phyloP scores from a whole-genome alignment of 2,329 filamentous ascomycete genomes.

The Penicillium oxalicum region DNA sequence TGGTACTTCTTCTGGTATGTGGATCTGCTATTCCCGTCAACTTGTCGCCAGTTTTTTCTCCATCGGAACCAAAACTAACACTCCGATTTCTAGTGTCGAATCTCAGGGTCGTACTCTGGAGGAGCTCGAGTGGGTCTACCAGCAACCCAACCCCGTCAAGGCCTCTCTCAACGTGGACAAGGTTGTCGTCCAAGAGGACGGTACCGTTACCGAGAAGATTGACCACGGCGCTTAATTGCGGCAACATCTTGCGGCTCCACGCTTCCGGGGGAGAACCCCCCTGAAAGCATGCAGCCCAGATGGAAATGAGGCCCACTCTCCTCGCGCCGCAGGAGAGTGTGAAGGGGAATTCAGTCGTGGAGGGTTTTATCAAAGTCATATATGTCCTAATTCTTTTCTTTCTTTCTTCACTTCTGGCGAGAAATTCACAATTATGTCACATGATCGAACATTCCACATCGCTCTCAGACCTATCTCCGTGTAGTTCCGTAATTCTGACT shows the following conservation, averaged over 20 bases:
- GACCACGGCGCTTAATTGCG: conserved; percentile 17
- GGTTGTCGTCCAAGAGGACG: conserved; percentile 43
- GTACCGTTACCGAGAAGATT: conserved; percentile 45
- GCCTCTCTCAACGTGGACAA: conserved; percentile 46
- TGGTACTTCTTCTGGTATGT: conserved; percentile 47
- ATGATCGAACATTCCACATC: too few relatives aligned
- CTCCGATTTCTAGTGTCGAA: conserved; percentile 37
- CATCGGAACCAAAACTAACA: not conserved
- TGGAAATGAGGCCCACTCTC: too few relatives aligned
- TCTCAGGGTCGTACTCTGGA: conserved; percentile 48
- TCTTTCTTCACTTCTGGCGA: too few relatives aligned
- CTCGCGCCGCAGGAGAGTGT: too few relatives aligned
- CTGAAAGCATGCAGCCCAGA: not conserved
- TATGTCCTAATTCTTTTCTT: too few relatives aligned
- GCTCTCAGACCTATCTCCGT: too few relatives aligned
- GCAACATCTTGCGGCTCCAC: not conserved
- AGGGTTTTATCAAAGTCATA: too few relatives aligned
- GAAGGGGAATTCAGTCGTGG: too few relatives aligned
- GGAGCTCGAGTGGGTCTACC: conserved; percentile 47
- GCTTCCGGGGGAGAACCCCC: not conserved
- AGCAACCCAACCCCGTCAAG: conserved; percentile 47
- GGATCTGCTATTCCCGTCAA: not conserved
- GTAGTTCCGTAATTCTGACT: too few relatives aligned
- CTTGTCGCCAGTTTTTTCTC: too few relatives aligned
- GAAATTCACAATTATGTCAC: too few relatives aligned